Percentiles rank a stretch among this genome's conserved stretches.
phyloP scores from a whole-genome alignment of 1,284 basidiomycete species.

The Trichosporon asahii region DNA sequence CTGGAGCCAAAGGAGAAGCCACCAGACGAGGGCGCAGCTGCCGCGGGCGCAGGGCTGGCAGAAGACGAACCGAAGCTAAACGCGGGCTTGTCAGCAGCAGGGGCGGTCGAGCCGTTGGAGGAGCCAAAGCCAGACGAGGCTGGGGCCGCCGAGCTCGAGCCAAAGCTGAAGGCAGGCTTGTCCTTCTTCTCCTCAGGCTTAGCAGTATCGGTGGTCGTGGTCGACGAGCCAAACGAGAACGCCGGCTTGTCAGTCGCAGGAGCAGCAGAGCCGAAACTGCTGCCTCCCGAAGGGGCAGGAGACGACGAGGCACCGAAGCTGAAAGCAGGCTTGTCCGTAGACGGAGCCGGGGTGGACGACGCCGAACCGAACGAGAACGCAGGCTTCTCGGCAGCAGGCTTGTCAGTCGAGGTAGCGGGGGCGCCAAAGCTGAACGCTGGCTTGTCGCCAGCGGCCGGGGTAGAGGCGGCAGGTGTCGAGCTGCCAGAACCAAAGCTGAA shows the following conservation, averaged over 20 bases:
- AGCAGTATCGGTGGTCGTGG: not conserved
- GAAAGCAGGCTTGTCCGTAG: constrained; percentile 21
- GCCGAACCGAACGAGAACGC: constrained; percentile 12
- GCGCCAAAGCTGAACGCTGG: constrained; percentile 24
- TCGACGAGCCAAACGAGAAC: constrained; percentile 10
- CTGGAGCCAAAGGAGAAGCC: constrained; percentile 8
- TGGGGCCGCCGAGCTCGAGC: constrained; percentile 16
- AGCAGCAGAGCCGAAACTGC: not conserved
- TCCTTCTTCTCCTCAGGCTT: constrained; percentile 8
- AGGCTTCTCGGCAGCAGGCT: not conserved
- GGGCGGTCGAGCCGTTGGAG: not conserved
- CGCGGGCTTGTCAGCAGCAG: constrained; percentile 12
- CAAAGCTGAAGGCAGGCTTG: constrained; percentile 26
- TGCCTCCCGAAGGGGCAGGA: constrained; percentile 6
- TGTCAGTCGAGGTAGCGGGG: constrained; percentile 11
- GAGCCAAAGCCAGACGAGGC: not conserved
- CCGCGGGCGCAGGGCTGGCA: not conserved
- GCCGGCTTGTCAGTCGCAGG: constrained; percentile 9
- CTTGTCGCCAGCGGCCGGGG: constrained; percentile 16
- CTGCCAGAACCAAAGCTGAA: constrained; percentile 19
- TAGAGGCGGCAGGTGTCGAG: not conserved
- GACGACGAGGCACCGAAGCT: constrained; percentile 25
- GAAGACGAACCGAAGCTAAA: constrained; percentile 29
- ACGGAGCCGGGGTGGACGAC: constrained; percentile 5
- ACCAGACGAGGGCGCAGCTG: not conserved